phyloP scores from a whole-genome alignment of 106 monocot species.

The Dioscorea dumetorum region DNA sequence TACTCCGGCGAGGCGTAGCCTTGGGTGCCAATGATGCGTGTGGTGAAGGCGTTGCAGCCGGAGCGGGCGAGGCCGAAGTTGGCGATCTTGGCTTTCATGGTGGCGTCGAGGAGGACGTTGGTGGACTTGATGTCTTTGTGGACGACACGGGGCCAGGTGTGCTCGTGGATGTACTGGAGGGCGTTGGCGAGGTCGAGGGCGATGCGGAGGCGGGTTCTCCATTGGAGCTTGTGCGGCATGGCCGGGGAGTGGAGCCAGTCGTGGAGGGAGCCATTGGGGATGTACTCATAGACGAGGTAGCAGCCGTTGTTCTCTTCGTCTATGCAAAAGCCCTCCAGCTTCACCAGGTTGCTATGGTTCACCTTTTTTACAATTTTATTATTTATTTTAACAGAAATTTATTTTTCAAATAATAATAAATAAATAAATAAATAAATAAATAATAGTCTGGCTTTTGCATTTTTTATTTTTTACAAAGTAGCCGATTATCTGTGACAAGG shows the following conservation, averaged over 20 bases:
- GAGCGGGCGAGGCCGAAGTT: slow-evolving; percentile 79
- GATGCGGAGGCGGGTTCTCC: slow-evolving; percentile 56
- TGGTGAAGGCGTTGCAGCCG: slow-evolving; percentile 75
- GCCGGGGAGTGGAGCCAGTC: slow-evolving; percentile 46
- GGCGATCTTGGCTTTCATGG: slow-evolving; percentile 71
- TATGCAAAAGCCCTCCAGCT: slow-evolving; percentile 86
- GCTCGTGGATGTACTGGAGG: slow-evolving; percentile 94
- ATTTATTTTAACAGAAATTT: no score
- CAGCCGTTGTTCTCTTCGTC: slow-evolving; percentile 43
- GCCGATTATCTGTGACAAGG: background rate
- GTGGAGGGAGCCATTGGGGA: slow-evolving; percentile 73
- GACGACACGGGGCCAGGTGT: slow-evolving; percentile 82
- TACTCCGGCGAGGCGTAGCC: slow-evolving; percentile 86
- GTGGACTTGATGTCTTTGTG: slow-evolving; percentile 85
- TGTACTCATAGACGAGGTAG: slow-evolving; percentile 75
- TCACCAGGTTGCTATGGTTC: slow-evolving; percentile 83
- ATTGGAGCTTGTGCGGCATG: slow-evolving; percentile 29
- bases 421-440: background rate
- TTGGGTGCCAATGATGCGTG: slow-evolving; percentile 72
- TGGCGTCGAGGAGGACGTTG: slow-evolving; percentile 64
- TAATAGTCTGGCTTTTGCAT: no score
- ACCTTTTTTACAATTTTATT: slow-evolving; percentile 28
- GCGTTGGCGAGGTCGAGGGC: slow-evolving; percentile 77
- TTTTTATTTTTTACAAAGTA: background rate
- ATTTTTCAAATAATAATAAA: no score